These are phyloP conservation scores for Lyophyllum shimeji DNA, from an alignment of 768 basidiomycete genomes.

Conservation along the genomic window DNA sequence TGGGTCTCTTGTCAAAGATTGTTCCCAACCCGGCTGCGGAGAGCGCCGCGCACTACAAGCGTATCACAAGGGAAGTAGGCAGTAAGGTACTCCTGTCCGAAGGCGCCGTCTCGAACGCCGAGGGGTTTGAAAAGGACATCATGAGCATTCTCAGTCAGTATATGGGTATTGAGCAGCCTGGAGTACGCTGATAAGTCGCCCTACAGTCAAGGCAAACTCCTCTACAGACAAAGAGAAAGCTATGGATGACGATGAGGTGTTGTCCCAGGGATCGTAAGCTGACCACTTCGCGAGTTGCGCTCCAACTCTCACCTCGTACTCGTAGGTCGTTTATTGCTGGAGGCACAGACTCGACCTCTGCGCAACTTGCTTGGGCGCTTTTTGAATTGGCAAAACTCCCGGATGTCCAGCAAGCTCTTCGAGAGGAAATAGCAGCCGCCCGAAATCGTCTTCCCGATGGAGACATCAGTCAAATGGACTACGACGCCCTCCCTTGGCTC, in stretches of 20 bases:
- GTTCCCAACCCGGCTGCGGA: too few relatives aligned
- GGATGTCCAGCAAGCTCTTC: constrained; percentile 57
- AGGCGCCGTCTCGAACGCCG: too few relatives aligned
- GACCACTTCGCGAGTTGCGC: constrained; percentile 31
- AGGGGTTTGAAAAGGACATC: too few relatives aligned
- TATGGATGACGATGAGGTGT: constrained; percentile 49
- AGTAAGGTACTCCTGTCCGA: too few relatives aligned
- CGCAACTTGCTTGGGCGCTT: constrained; percentile 57
- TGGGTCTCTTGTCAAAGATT: too few relatives aligned
- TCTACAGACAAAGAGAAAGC: constrained; percentile 42
- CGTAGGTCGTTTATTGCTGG: constrained; percentile 49
- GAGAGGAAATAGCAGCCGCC: constrained; percentile 56
- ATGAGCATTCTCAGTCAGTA: constrained; percentile 42
- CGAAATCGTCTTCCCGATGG: constrained; percentile 30
- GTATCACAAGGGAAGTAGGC: constrained; percentile 31
- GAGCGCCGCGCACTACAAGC: constrained; percentile 27
- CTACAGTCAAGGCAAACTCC: constrained; percentile 52
- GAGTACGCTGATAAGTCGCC: not conserved
- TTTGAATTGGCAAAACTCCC: constrained; percentile 61
- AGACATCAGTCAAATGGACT: constrained; percentile 38
- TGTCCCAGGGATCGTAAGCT: constrained; percentile 56
- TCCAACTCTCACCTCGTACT: constrained; percentile 33
- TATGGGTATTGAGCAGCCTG: not conserved
- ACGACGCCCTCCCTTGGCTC: constrained; percentile 49
- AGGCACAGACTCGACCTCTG: constrained; percentile 65